Percentiles rank a stretch among this genome's conserved stretches.
phyloP scores from a whole-genome alignment of 768 basidiomycete species.

The Boletales sp. region DNA sequence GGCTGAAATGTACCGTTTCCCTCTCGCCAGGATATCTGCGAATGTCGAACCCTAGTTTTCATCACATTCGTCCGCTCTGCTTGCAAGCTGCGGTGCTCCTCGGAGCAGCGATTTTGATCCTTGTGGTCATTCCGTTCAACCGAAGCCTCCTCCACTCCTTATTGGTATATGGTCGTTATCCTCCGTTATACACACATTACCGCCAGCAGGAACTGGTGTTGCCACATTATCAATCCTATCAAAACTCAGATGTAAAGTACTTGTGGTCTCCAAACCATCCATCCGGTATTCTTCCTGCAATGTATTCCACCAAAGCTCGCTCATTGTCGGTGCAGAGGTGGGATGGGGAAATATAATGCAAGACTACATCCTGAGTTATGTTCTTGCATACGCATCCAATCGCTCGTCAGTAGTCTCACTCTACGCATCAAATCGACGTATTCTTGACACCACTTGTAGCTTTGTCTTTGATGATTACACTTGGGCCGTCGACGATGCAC shows the following conservation, averaged over 20 bases:
- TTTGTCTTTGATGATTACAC: slow-evolving; percentile 42
- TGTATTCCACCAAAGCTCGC: neutral
- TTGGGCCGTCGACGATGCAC: slow-evolving; percentile 32
- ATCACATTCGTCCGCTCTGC: neutral
- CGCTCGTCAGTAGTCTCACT: slow-evolving; percentile 28
- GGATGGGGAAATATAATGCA: slow-evolving; percentile 41
- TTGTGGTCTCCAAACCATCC: slow-evolving; percentile 47
- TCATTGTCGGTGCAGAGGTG: slow-evolving; percentile 19
- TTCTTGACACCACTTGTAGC: slow-evolving; percentile 15
- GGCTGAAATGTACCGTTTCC: neutral
- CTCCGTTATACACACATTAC: slow-evolving; percentile 40
- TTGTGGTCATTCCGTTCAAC: slow-evolving; percentile 21
- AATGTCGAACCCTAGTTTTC: slow-evolving; percentile 2
- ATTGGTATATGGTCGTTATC: slow-evolving; percentile 21
- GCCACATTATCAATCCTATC: slow-evolving; percentile 37
- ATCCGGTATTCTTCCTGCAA: neutral
- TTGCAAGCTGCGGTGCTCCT: slow-evolving; percentile 5
- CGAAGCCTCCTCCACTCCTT: slow-evolving; percentile 15
- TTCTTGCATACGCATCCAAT: slow-evolving; percentile 31
- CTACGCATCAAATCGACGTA: neutral
- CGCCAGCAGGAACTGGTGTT: slow-evolving; percentile 35
- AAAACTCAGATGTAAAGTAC: slow-evolving; percentile 35
- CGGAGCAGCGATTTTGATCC: slow-evolving; percentile 5
- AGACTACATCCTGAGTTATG: slow-evolving; percentile 32
- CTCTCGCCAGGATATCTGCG: neutral